Evolutionary conservation across 768 basidiomycete genomes (phyloP).

Genomic region (Lentinus tigrinus): DNA sequence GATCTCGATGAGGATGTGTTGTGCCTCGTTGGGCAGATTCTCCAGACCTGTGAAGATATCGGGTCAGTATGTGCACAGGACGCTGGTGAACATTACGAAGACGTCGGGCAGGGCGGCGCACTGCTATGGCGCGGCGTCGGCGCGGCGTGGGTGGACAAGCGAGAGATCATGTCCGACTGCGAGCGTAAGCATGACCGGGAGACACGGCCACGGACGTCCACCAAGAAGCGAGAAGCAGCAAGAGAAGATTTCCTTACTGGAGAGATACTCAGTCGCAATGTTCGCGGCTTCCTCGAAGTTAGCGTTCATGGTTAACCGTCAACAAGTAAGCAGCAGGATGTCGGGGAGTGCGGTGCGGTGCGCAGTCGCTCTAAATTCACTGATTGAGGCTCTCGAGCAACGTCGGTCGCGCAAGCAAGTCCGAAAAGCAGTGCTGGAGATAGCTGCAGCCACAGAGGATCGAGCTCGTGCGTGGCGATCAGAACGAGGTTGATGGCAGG

Average conservation of each 20-base stretch:
- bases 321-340: not conserved
- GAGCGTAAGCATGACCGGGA: not conserved
- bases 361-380: not conserved
- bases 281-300: slow-evolving; percentile 48
- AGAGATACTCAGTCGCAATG: slow-evolving; percentile 49
- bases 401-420: not conserved
- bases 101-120: not conserved
- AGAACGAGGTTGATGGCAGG: slow-evolving; percentile 14
- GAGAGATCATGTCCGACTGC: not conserved
- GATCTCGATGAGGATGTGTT: slow-evolving; percentile 48
- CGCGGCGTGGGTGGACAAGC: not conserved
- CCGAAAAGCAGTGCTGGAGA: slow-evolving; percentile 7
- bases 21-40: slow-evolving; percentile 49
- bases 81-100: not conserved
- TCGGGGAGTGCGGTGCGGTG: not conserved
- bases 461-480: slow-evolving; percentile 10
- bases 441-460: not conserved
- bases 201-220: not conserved
- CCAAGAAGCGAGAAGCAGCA: not conserved
- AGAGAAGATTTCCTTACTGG: slow-evolving; percentile 34
- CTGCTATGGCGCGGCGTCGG: not conserved
- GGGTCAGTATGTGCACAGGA: not conserved
- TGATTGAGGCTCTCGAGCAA: not conserved
- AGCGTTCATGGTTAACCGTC: slow-evolving; percentile 21
- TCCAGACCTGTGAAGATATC: slow-evolving; percentile 38